These are phyloP conservation scores for Prunus armeniaca DNA, from an alignment of 306 rosid genomes.

Conservation along the genomic window DNA sequence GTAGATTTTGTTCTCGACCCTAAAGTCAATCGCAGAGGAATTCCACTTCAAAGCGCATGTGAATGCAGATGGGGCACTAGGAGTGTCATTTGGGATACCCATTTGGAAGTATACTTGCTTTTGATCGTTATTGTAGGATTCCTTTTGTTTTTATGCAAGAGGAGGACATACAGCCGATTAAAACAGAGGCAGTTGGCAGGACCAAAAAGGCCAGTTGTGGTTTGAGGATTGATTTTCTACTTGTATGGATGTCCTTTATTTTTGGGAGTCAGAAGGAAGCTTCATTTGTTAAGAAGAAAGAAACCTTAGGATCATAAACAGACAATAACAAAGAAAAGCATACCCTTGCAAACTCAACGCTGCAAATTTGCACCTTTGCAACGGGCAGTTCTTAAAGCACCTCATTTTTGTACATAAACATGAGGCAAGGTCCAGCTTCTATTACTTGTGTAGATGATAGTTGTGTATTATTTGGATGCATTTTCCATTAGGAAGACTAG, in stretches of 20 bases:
- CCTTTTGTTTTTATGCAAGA: slow-evolving; percentile 51
- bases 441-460: no score
- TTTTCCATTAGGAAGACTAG: no score
- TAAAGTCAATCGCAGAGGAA: slow-evolving; percentile 37
- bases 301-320: neutral
- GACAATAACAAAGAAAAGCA: neutral
- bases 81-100: slow-evolving; percentile 44
- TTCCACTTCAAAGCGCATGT: slow-evolving; percentile 35
- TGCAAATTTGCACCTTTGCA: neutral
- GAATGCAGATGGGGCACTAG: slow-evolving; percentile 52
- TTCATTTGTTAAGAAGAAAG: neutral
- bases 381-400: neutral
- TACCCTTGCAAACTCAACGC: neutral
- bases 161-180: slow-evolving; percentile 44
- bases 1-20: slow-evolving; percentile 88
- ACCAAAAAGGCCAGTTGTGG: slow-evolving; percentile 43
- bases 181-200: slow-evolving; percentile 47
- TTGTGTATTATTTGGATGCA: no score
- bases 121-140: slow-evolving; percentile 52
- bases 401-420: no score
- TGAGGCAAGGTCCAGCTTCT: no score
- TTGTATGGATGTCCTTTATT: slow-evolving; percentile 16
- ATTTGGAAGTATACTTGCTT: slow-evolving; percentile 48
- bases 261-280: neutral
- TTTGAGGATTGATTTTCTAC: slow-evolving; percentile 18